phyloP scores from a whole-genome alignment of 495 filamentous ascomycete genomes.

The Penicillium tannophilum region DNA sequence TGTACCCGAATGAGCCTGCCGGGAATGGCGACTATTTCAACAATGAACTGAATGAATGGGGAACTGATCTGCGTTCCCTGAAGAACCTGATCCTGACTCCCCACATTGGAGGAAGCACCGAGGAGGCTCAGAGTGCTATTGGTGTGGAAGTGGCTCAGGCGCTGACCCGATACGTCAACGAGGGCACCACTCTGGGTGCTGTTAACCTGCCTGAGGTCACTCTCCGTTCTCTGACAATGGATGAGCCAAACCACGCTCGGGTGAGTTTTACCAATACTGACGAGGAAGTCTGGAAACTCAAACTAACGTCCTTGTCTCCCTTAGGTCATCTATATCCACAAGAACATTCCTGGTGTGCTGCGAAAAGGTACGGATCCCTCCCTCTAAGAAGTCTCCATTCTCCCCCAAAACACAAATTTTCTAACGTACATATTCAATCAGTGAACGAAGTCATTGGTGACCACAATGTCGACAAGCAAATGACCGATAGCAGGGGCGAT shows the following conservation, averaged over 20 bases:
- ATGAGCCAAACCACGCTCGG: slow-evolving; percentile 84
- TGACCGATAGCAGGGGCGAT: slow-evolving; percentile 91
- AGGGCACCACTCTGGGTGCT: slow-evolving; percentile 83
- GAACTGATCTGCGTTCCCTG: slow-evolving; percentile 78
- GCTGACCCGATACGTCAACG: slow-evolving; percentile 89
- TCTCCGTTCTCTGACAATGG: slow-evolving; percentile 81
- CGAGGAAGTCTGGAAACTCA: slow-evolving; percentile 6
- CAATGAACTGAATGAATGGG: slow-evolving; percentile 80
- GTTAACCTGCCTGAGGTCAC: slow-evolving; percentile 96
- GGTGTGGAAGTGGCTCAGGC: slow-evolving; percentile 89
- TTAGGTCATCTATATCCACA: slow-evolving; percentile 88
- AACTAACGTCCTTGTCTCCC: slow-evolving; percentile 10
- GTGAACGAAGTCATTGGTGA: slow-evolving; percentile 92
- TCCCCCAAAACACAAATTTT: background rate
- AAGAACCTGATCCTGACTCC: slow-evolving; percentile 95
- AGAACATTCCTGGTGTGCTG: slow-evolving; percentile 92
- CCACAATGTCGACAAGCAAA: slow-evolving; percentile 99
- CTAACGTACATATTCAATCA: slow-evolving; percentile 23
- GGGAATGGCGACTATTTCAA: slow-evolving; percentile 96
- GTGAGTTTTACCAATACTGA: slow-evolving; percentile 40
- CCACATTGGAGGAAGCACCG: slow-evolving; percentile 96
- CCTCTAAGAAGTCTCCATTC: background rate
- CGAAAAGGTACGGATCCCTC: slow-evolving; percentile 61
- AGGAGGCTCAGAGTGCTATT: slow-evolving; percentile 96
- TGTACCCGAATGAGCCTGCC: slow-evolving; percentile 91